Percentiles rank a stretch among this genome's conserved stretches.
phyloP scores from a whole-genome alignment of 1,284 basidiomycete species.

The Boletus subluridellus region DNA sequence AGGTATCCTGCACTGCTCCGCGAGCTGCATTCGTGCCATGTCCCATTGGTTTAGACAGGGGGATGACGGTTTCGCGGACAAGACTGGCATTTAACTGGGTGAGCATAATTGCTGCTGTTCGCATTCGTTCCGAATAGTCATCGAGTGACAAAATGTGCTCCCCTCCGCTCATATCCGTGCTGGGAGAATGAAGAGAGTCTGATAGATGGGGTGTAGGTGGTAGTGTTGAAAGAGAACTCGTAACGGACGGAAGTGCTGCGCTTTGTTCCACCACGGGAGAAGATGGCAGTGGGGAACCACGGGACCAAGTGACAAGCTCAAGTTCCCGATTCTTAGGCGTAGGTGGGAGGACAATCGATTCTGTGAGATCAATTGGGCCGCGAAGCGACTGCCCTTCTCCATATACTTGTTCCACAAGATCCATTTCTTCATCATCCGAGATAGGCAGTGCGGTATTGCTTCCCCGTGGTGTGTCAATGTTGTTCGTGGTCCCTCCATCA shows the following conservation, averaged over 20 bases:
- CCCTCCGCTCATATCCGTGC: not conserved
- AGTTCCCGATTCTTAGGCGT: conserved; percentile 87
- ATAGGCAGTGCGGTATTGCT: conserved; percentile 21
- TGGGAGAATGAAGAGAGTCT: conserved; percentile 7
- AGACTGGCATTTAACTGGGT: conserved; percentile 91
- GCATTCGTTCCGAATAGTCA: conserved; percentile 98
- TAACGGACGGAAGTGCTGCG: conserved; percentile 12
- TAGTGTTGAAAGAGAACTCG: conserved; percentile 10
- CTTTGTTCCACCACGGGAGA: conserved; percentile 42
- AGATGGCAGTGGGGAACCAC: conserved; percentile 52
- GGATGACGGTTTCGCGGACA: conserved; percentile 48
- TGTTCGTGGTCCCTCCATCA: conserved; percentile 17
- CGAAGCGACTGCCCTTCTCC: conserved; percentile 72
- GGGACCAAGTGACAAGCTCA: conserved; percentile 81
- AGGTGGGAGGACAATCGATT: conserved; percentile 74
- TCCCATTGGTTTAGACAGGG: conserved; percentile 37
- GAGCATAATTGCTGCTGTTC: conserved; percentile 97
- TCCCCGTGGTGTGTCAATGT: conserved; percentile 28
- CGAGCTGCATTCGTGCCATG: conserved; percentile 19
- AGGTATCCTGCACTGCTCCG: conserved; percentile 11
- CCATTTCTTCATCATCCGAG: conserved; percentile 79
- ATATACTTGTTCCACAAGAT: conserved; percentile 91
- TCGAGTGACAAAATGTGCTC: conserved; percentile 63
- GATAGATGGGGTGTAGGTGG: conserved; percentile 8
- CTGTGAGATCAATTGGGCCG: conserved; percentile 69